Evolutionary conservation across 2,329 filamentous ascomycete genomes (phyloP).

Genomic region (Fusarium napiforme): DNA sequence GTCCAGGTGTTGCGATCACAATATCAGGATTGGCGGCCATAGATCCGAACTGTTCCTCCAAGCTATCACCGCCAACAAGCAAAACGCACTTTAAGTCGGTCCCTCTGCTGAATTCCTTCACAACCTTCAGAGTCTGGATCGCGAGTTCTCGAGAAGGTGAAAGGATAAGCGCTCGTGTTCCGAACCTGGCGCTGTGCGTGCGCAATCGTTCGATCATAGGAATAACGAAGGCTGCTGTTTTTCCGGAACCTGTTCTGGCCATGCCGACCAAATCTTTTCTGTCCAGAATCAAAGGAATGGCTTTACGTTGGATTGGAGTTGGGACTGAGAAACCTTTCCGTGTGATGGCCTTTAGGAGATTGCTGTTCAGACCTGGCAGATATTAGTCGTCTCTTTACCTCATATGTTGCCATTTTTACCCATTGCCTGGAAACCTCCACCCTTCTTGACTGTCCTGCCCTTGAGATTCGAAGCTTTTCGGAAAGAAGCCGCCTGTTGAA

Average conservation of each 20-base stretch:
- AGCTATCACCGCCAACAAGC: slow-evolving; percentile 91
- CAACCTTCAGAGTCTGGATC: slow-evolving; percentile 93
- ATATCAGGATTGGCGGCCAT: slow-evolving; percentile 98
- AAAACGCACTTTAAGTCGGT: slow-evolving; percentile 92
- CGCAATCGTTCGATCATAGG: slow-evolving; percentile 97
- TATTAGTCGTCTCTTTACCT: slow-evolving; percentile 22
- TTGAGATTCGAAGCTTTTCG: slow-evolving; percentile 85
- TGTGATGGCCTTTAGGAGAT: slow-evolving; percentile 88
- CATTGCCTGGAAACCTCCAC: slow-evolving; percentile 97
- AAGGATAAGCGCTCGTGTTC: slow-evolving; percentile 85
- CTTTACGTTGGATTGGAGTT: slow-evolving; percentile 96
- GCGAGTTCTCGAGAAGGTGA: slow-evolving; percentile 95
- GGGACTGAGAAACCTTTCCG: slow-evolving; percentile 96
- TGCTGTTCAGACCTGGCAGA: slow-evolving; percentile 75
- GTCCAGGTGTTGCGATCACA: slow-evolving; percentile 94
- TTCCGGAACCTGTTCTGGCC: slow-evolving; percentile 98
- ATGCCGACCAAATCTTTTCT: slow-evolving; percentile 98
- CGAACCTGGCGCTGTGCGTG: slow-evolving; percentile 86
- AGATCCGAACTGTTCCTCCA: slow-evolving; percentile 93
- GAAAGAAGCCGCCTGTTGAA: slow-evolving; percentile 87
- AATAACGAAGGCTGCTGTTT: slow-evolving; percentile 97
- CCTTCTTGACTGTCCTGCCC: slow-evolving; percentile 89
- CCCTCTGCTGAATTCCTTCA: slow-evolving; percentile 91
- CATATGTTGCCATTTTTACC: slow-evolving; percentile 57
- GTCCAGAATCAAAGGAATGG: slow-evolving; percentile 90